phyloP scores from a whole-genome alignment of 2,329 filamentous ascomycete species.

The Penicillium janthinellum region DNA sequence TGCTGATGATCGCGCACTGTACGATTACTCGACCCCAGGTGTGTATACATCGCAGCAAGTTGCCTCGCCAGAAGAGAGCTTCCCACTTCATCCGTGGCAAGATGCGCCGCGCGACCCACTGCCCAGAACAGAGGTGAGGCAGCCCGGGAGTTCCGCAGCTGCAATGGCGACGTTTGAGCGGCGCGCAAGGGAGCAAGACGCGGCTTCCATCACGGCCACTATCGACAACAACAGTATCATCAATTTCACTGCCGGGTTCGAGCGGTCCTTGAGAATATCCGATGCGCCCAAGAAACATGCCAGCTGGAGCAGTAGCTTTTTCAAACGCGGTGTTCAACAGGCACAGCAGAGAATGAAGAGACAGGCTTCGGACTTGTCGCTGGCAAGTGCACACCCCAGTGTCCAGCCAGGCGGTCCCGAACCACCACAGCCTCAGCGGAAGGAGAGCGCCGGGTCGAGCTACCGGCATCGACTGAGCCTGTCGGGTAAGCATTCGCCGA shows the following conservation, averaged over 20 bases:
- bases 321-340: conserved; percentile 46
- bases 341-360: conserved; percentile 52
- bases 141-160: conserved; percentile 56
- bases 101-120: conserved; percentile 43
- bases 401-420: conserved; percentile 23
- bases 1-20: conserved; percentile 27
- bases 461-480: conserved; percentile 43
- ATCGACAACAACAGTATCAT: conserved; percentile 54
- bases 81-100: conserved; percentile 51
- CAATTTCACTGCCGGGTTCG: conserved; percentile 47
- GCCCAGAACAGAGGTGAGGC: conserved; percentile 37
- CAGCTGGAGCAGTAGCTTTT: conserved; percentile 51
- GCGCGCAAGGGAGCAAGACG: conserved; percentile 55
- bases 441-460: conserved; percentile 35
- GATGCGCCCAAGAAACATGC: conserved; percentile 45
- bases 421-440: conserved; percentile 22
- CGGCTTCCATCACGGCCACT: conserved; percentile 57
- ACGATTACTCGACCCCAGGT: conserved; percentile 24
- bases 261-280: conserved; percentile 34
- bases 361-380: conserved; percentile 36
- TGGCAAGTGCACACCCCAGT: conserved; percentile 31
- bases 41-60: conserved; percentile 24
- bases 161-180: conserved; percentile 57
- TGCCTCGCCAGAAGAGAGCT: conserved; percentile 28
- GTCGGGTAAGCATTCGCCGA: conserved; percentile 33